Base-by-base conservation (phyloP, 1,139 yeast genomes). In the Hyphopichia buzzinii region DNA sequence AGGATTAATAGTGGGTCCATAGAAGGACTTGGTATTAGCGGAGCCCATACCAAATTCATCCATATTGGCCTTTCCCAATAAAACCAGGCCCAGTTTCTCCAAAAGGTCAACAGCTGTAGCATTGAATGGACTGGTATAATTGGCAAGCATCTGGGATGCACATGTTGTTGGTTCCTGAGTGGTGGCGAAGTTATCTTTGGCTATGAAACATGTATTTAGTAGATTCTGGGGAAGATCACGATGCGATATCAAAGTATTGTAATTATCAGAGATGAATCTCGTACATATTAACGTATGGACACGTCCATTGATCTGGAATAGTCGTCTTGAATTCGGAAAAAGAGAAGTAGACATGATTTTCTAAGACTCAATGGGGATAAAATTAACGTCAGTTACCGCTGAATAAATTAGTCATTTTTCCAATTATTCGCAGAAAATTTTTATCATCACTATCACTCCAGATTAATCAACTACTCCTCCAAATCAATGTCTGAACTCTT, bases 41-140 rank as follows among this genome's bases (percentile, higher is more conserved):
- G 87, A 81, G 2, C 98, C 99, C 98, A 94, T 94, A 1, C 95
- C 98, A 64, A 92, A 94, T 61, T 94, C 97, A 62, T 94, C 99
- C 76, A 94, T 68, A 49, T 92, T 92, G n/a, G 95, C 75, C 58
- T 90, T 92, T 0, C 96, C 97, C 0, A 81, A 62, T n/a, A 81
- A 54, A 1, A 58, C 49, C 17, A 74, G 71, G 0, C 89, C 87
- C 3, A 72, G 67, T 0, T 57, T 48, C 12, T 68, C 56, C n/a
- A 92, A 58, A 7, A 81, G 63, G 2, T 57, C 47, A 0, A 79
- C 77, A 2, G 83, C 85, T 0, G 97, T 87, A 4, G 97, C 87
- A 44, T 84, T 80, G 52, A 76, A 89, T 0, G 97, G 97, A 25
- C 95, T 81, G 8, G 52, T 52, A 53, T 84, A 92, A 28, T 65